Evolutionary conservation across 2,329 filamentous ascomycete genomes (phyloP), one percentile per base, ranked within the genome.

Genomic region (Hypoxylon sp.): DNA sequence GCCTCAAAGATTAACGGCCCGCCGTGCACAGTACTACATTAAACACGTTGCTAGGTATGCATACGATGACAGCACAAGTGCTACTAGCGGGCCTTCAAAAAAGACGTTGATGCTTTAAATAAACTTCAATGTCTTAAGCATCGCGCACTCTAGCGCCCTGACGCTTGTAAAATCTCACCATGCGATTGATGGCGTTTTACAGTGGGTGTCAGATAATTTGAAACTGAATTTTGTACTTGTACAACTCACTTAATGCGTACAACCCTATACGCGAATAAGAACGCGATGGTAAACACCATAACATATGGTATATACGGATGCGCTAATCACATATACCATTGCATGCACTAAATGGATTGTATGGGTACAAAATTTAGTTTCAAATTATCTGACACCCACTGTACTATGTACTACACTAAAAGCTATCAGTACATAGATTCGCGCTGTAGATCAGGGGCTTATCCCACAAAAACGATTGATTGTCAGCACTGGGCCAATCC

Each of bases 401-500:
- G n/a, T n/a, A n/a, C 55, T 56, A 39, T 19, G 10, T 37, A 32
- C 11, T 35, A 44, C 35, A 27, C 13, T 58, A 21, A 31, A 46
- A 31, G 48, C 21, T 27, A 13, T 46, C 27, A 46, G 48, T 24
- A 39, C 27, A 32, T 15, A 39, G 37, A 32, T 15, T 52, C 35
- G 47, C 39, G 50, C 62, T 17, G 64, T 55, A 60, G 50, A 67
- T 65, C 63, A 67, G 60, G 67, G 55, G 39, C 32, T 24, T 53
- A 44, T 32, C 52, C 19, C 32, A 46, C 35, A 42, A 19, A 42
- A 42, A 55, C 32, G 53, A 59, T 65, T 52, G 55, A 67, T 24
- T 69, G 52, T 69, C 63, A 67, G 61, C 60, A 67, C 53, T 70
- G 46, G 42, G 39, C 15, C 15, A 48, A 64, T 54, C 67, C 67